These are phyloP conservation scores for Podospora pseudopauciseta DNA, from an alignment of 495 filamentous ascomycete genomes.

Conservation along the genomic window DNA sequence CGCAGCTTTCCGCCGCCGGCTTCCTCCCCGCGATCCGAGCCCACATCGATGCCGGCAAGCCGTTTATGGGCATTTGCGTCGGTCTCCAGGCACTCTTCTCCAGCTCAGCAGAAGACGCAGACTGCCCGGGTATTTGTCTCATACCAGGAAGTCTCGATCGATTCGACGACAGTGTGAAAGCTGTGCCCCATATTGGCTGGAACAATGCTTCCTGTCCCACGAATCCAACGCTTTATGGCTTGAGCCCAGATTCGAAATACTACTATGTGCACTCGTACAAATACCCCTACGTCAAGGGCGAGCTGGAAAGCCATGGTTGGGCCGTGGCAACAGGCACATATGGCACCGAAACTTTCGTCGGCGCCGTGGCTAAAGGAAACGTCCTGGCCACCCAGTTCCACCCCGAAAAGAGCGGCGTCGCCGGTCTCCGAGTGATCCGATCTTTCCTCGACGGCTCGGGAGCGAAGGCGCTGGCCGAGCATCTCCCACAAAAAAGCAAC, in stretches of 20 bases:
- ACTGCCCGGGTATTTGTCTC: conserved; percentile 67
- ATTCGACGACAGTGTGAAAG: conserved; percentile 74
- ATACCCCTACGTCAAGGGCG: conserved; percentile 65
- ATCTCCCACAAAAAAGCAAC: conserved; percentile 16
- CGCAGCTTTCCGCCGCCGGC: conserved; percentile 71
- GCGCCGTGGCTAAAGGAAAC: conserved; percentile 79
- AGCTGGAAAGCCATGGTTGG: conserved; percentile 78
- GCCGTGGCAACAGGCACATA: conserved; percentile 82
- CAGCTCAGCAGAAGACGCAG: conserved; percentile 71
- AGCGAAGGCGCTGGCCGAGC: conserved; percentile 35
- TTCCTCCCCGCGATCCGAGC: conserved; percentile 74
- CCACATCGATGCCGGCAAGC: conserved; percentile 83
- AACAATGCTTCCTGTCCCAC: conserved; percentile 66
- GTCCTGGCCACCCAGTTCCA: conserved; percentile 94
- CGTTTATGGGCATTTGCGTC: conserved; percentile 97
- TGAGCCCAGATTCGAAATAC: conserved; percentile 81
- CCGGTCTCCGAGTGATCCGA: conserved; percentile 76
- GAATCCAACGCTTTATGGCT: conserved; percentile 62
- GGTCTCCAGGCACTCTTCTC: conserved; percentile 87
- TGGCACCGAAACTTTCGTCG: conserved; percentile 85
- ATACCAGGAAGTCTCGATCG: conserved; percentile 67
- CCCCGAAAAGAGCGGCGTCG: conserved; percentile 92
- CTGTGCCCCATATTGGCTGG: conserved; percentile 98
- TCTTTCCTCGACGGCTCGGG: conserved; percentile 75
- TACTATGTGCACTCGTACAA: conserved; percentile 98